phyloP scores from a whole-genome alignment of 179 eudicot genomes.

The Pouteria campechiana region DNA sequence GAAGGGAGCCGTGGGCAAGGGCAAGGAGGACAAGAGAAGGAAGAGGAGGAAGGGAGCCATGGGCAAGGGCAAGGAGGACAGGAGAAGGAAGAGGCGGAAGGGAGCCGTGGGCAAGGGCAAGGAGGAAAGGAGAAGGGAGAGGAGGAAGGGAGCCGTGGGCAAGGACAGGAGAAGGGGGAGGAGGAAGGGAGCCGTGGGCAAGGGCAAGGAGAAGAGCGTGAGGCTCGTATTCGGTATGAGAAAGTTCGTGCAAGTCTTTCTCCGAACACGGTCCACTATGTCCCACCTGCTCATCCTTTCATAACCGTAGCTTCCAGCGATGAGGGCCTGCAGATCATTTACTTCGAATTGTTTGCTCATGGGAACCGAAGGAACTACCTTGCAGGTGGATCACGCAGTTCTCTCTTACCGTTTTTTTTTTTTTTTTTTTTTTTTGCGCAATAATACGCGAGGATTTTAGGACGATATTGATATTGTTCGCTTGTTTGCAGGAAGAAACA shows the following conservation, averaged over 20 bases:
- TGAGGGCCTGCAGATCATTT: slow-evolving; percentile 34
- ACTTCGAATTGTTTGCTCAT: slow-evolving; percentile 46
- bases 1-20: slow-evolving; percentile 3
- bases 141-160: slow-evolving; percentile 3
- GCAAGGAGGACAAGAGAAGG: slow-evolving; percentile 8
- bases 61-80: no score
- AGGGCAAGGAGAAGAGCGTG: slow-evolving; percentile 3
- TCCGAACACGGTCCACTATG: slow-evolving; percentile 34
- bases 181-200: slow-evolving; percentile 3
- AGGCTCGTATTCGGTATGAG: slow-evolving; percentile 21
- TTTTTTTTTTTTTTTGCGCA: no score
- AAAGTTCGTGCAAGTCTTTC: slow-evolving; percentile 26
- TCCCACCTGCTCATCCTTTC: slow-evolving; percentile 73
- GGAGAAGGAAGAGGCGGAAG: no score
- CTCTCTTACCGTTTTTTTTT: no score
- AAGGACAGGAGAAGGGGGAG: slow-evolving; percentile 1
- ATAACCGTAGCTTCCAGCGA: slow-evolving; percentile 40
- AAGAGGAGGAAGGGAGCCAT: slow-evolving; percentile 5
- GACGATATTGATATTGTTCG: no score
- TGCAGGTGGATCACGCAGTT: no score
- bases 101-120: slow-evolving; percentile 6
- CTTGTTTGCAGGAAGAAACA: no score
- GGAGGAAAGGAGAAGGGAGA: no score
- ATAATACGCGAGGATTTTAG: no score
- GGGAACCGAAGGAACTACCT: slow-evolving; percentile 36